phyloP scores from a whole-genome alignment of 495 filamentous ascomycete species.

The Zalerion maritima region DNA sequence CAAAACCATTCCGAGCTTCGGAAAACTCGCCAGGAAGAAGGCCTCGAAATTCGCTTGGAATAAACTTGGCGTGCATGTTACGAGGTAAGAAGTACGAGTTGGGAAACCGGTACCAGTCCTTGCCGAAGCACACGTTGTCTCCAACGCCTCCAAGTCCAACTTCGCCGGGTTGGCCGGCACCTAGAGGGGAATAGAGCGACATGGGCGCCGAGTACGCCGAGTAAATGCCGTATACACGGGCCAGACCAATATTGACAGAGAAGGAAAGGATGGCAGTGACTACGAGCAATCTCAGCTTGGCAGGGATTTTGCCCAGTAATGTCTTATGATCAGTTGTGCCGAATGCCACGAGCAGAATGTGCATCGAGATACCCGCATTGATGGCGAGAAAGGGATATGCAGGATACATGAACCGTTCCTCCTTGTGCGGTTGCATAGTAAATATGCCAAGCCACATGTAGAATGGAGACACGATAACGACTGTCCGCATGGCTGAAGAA shows the following conservation, averaged over 20 bases:
- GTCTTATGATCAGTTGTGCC: constrained; percentile 51
- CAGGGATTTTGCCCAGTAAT: constrained; percentile 52
- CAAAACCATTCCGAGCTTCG: constrained; percentile 44
- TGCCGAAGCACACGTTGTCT: constrained; percentile 76
- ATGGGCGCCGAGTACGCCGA: constrained; percentile 79
- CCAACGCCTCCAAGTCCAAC: constrained; percentile 34
- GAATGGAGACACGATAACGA: constrained; percentile 68
- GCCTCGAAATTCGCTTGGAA: constrained; percentile 79
- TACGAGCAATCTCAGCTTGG: constrained; percentile 47
- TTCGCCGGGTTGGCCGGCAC: constrained; percentile 31
- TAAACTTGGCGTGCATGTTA: constrained; percentile 66
- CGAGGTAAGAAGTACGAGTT: constrained; percentile 80
- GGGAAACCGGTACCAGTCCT: constrained; percentile 98
- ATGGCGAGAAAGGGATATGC: constrained; percentile 86
- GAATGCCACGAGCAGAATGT: constrained; percentile 58
- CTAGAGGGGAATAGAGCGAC: constrained; percentile 47
- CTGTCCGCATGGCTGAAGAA: constrained; percentile 44
- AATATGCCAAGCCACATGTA: constrained; percentile 94
- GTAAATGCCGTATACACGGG: constrained; percentile 66
- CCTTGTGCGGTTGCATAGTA: constrained; percentile 86
- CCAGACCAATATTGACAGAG: constrained; percentile 47
- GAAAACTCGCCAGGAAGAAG: constrained; percentile 84
- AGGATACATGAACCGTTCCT: constrained; percentile 98
- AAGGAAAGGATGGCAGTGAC: constrained; percentile 38
- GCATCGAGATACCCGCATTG: constrained; percentile 74